These are phyloP conservation scores for Russula emetica DNA, from an alignment of 768 basidiomycete species.

Conservation along the genomic window DNA sequence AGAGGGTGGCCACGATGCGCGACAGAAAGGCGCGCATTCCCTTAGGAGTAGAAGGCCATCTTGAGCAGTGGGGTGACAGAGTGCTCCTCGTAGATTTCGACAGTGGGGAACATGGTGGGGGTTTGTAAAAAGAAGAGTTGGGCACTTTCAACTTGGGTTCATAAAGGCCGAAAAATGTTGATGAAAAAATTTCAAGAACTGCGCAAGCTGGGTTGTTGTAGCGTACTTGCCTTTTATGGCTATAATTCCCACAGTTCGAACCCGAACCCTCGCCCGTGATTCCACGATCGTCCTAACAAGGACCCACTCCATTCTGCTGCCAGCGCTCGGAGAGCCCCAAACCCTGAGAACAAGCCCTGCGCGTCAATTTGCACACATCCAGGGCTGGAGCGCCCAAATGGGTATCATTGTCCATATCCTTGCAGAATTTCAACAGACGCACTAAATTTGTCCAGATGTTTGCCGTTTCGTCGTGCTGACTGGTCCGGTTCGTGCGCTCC, in stretches of 20 bases:
- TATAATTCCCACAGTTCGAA: conserved; percentile 15
- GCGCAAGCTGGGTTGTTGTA: conserved; percentile 9
- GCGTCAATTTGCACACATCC: background rate
- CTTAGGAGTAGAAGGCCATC: conserved; percentile 1
- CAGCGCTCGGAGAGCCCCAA: background rate
- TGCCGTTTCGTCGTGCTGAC: background rate
- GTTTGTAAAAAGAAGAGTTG: conserved; percentile 12
- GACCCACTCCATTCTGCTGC: background rate
- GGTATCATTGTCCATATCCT: no score
- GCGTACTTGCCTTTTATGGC: conserved; percentile 19
- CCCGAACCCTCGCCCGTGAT: background rate
- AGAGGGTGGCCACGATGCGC: conserved; percentile 4
- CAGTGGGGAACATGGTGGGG: conserved; percentile 13
- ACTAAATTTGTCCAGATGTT: background rate
- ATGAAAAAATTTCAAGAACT: conserved; percentile 30
- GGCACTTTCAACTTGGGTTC: conserved; percentile 10
- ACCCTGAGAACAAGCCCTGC: background rate
- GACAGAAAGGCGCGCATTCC: conserved; percentile 5
- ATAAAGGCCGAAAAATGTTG: conserved; percentile 28
- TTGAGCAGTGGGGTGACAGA: background rate
- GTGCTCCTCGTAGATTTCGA: background rate
- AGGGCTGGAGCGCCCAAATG: background rate
- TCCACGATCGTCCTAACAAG: no score
- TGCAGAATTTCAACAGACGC: background rate
- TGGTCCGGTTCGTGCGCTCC: conserved; percentile 17